Evolutionary conservation across 2,329 filamentous ascomycete genomes (phyloP), one percentile per base, ranked within the genome.

Genomic region (Pseudocercospora vitis): DNA sequence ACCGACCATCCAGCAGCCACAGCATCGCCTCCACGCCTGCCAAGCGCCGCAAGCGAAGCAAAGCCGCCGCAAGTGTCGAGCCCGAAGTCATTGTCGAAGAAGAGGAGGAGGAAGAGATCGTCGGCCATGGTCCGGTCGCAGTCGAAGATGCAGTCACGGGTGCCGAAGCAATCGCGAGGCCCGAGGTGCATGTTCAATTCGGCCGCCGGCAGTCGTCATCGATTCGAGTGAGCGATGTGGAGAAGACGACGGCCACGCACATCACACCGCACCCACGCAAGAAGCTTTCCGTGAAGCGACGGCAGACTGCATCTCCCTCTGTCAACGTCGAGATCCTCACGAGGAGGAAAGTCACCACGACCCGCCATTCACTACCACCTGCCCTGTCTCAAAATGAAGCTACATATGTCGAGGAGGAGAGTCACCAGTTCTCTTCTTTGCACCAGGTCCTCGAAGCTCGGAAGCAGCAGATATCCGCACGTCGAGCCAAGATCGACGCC

Each of bases 401-500:
- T 7, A 56, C 55, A 6, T 55, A 58, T 14, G 59, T 65, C 2
- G 60, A 65, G 24, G 63, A 68, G 50, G 24, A 45, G 9, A 28
- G 14, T 19, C 55, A 65, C 50, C 57, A 65, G 12, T 68, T 68
- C 50, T 58, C 61, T 2, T 66, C 69, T 9, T 56, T 71, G 9
- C 62, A 59, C 14, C 56, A 64, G 24, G 63, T 70, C n/a, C 44
- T 71, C 18, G 54, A 65, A n/a, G 61, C 65, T 48, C 62, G 66
- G n/a, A 63, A 68, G 28, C 58, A 61, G 31, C 72, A 71, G 37
- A 71, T 73, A 32, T 14, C 70, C 70, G 47, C 72, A 70, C 24
- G 73, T 64, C 62, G 71, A 71, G 47, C 65, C 72, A 5, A 72
- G 71, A 60, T 71, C 24, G 16, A 52, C 19, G 52, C 47, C 7